phyloP scores from a whole-genome alignment of 106 monocot species.

The Posidonia australis region DNA sequence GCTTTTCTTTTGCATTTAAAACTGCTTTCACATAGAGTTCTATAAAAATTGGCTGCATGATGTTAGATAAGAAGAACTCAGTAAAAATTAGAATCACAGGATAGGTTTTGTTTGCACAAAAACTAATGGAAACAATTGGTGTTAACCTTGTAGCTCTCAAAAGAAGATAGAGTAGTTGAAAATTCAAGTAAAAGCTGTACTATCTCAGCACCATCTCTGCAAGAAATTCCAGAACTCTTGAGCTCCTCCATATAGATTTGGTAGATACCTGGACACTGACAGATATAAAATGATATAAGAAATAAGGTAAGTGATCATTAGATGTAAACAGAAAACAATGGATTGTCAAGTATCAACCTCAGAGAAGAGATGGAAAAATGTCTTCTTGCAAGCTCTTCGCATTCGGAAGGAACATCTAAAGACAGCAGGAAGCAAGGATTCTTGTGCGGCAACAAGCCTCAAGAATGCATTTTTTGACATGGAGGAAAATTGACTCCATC shows the following conservation, averaged over 20 bases:
- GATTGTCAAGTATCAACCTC: conserved; percentile 30
- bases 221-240: conserved; percentile 59
- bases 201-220: conserved; percentile 45
- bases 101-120: neutral
- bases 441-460: conserved; percentile 60
- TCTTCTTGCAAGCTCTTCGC: conserved; percentile 42
- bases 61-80: neutral
- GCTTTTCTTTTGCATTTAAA: conserved; percentile 81
- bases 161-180: conserved; percentile 31
- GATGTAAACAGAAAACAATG: neutral
- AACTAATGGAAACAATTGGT: neutral
- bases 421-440: conserved; percentile 42
- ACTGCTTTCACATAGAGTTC: conserved; percentile 75
- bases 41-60: conserved; percentile 63
- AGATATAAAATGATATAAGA: conserved; percentile 2
- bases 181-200: conserved; percentile 54
- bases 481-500: conserved; percentile 56
- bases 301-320: neutral
- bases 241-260: conserved; percentile 70
- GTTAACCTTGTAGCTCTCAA: conserved; percentile 59
- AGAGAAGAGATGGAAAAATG: conserved; percentile 55
- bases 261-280: conserved; percentile 59
- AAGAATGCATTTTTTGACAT: conserved; percentile 68
- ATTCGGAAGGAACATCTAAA: conserved; percentile 42
- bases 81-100: neutral